These are phyloP conservation scores for Hypericum perforatum DNA, from an alignment of 345 rosid species.

Conservation along the genomic window DNA sequence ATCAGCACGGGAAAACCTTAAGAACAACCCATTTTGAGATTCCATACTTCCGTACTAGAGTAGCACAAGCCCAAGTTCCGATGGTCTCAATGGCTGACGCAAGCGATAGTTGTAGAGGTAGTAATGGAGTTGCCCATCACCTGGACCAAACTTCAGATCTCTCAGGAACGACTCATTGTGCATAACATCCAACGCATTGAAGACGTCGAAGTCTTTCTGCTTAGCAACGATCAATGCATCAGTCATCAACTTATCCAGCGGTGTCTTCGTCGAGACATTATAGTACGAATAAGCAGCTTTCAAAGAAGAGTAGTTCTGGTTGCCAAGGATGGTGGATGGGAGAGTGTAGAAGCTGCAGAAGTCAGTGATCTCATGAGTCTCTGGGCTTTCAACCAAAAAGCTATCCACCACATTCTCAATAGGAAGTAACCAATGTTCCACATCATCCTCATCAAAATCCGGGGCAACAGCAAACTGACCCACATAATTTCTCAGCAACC, in stretches of 20 bases:
- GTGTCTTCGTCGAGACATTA: conserved; percentile 72
- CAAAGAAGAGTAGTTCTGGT: conserved; percentile 53
- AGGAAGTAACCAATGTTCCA: conserved; percentile 93
- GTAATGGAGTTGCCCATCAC: conserved; percentile 92
- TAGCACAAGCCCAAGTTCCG: conserved; percentile 86
- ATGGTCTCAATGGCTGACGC: conserved; percentile 43
- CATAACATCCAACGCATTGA: conserved; percentile 89
- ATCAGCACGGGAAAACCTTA: conserved; percentile 6
- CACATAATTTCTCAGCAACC: conserved; percentile 63
- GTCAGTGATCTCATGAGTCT: conserved; percentile 74
- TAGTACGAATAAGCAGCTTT: conserved; percentile 96
- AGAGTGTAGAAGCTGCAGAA: conserved; percentile 94
- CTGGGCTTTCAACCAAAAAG: conserved; percentile 77
- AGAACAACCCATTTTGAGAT: background rate
- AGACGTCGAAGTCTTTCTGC: conserved; percentile 79
- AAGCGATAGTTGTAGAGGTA: conserved; percentile 74
- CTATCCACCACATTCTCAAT: conserved; percentile 68
- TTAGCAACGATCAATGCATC: conserved; percentile 73
- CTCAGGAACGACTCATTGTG: conserved; percentile 83
- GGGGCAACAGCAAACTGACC: conserved; percentile 72
- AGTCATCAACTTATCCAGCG: conserved; percentile 85
- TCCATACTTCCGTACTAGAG: conserved; percentile 26
- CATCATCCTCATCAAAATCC: conserved; percentile 75
- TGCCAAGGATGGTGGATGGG: conserved; percentile 91
- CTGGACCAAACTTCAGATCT: conserved; percentile 86